Evolutionary conservation across 192 early-diverging fungal genomes (phyloP).

Genomic region (Geranomyces variabilis): DNA sequence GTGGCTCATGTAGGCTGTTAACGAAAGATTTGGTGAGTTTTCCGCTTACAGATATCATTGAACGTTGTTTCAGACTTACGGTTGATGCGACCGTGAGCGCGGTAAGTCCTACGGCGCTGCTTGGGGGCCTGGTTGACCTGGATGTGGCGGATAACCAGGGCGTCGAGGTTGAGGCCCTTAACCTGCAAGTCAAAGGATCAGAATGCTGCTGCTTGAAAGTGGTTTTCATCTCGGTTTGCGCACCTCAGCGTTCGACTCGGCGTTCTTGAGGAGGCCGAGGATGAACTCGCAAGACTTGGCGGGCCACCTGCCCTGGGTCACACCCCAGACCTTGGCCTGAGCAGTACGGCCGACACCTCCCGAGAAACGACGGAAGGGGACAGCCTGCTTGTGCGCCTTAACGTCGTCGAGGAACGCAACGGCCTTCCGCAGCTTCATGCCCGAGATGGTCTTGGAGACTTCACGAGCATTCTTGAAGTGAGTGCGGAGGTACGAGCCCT

Average conservation of each 20-base stretch:
- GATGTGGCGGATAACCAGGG: conserved; percentile 90
- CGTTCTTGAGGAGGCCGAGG: conserved; percentile 93
- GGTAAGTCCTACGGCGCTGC: conserved; percentile 95
- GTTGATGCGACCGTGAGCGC: conserved; percentile 98
- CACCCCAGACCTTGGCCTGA: conserved; percentile 93
- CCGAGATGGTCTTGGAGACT: conserved; percentile 89
- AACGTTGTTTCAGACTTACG: conserved; percentile 35
- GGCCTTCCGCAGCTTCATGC: conserved; percentile 91
- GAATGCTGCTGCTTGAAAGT: neutral
- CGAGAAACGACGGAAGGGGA: conserved; percentile 97
- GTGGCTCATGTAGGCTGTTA: conserved; percentile 83
- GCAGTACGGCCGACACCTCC: conserved; percentile 96
- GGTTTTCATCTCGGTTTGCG: neutral
- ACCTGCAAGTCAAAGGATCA: conserved; percentile 45
- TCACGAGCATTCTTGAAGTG: conserved; percentile 99
- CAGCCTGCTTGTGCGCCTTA: conserved; percentile 93
- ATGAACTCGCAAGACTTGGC: conserved; percentile 94
- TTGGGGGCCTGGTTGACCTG: conserved; percentile 98
- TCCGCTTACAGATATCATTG: neutral
- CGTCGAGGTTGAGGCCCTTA: conserved; percentile 90
- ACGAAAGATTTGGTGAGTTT: conserved; percentile 11
- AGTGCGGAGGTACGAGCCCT: conserved; percentile 87
- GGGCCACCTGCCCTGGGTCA: conserved; percentile 95
- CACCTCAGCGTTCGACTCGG: conserved; percentile 95
- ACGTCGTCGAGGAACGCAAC: conserved; percentile 91